Base-by-base conservation (phyloP, 2,329 filamentous ascomycete genomes). In the Keithomyces neogunnii region DNA sequence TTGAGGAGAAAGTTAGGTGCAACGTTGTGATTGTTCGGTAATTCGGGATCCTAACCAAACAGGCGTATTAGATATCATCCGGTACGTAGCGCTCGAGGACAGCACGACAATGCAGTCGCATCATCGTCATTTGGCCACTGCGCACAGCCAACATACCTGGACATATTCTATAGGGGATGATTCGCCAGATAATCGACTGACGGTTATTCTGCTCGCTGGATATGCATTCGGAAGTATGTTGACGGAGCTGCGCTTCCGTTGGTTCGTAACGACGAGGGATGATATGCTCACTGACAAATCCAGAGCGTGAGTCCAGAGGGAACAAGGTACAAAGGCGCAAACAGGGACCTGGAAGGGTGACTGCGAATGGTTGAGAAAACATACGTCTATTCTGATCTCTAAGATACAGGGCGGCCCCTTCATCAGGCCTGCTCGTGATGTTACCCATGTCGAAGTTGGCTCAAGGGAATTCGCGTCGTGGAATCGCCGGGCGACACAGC, bases 361-460 rank as follows among this genome's bases (percentile, higher is more conserved):
- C 47, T 51, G 45, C 52, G 48, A n/a, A 33, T 30, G 40, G 56
- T 53, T 55, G 53, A 39, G 5, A 28, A 44, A 43, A 74, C 86
- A 66, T 78, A 97, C 93, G 83, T 78, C 90, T 84, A 68, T 82
- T 88, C 76, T 96, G 93, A 68, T 99, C 93, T 73, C 88, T 86
- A 66, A 97, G 76, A 69, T 87, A 95, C 67, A 97, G 75, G 62
- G 82, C 73, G 61, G 82, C 79, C 66, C 84, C 88, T 64, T 96
- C 91, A 62, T 95, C 91, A 63, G 85, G 84, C 71, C 84, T 87
- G 77, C 91, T 96, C 69, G 83, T 85, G 71, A 96, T 85, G 75
- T 87, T 90, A 66, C 93, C 93, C 93, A 99, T 99, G 69, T 71
- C 80, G 73, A 69, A 48, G 46, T 51, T 45, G 46, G 52, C 47